Evolutionary conservation across 441 rosid species (phyloP).

Genomic region (Manihot esculenta): DNA sequence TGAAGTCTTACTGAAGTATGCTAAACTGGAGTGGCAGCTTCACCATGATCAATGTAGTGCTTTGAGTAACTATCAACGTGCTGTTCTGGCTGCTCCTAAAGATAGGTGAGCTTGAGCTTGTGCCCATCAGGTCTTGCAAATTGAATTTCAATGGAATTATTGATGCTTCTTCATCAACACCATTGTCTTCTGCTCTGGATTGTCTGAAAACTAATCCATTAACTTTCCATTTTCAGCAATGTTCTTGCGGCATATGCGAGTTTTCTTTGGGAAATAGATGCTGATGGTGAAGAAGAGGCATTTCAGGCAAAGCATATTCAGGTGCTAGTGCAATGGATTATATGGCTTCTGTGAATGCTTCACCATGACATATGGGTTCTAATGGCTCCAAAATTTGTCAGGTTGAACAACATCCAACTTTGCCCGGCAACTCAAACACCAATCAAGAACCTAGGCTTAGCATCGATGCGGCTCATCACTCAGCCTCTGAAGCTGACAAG

Average conservation of each 20-base stretch:
- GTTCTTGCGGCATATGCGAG: conserved; percentile 81
- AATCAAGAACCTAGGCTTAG: conserved; percentile 14
- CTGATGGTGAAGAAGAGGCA: conserved; percentile 34
- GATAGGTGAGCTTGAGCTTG: conserved; percentile 48
- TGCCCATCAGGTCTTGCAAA: too few relatives aligned
- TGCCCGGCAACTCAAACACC: conserved; percentile 13
- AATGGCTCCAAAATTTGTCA: conserved; percentile 6
- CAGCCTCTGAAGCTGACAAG: conserved; percentile 6
- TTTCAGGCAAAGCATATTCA: conserved; percentile 24
- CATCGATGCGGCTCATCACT: conserved; percentile 5
- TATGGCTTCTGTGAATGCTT: conserved; percentile 9
- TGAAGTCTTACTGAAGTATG: conserved; percentile 52
- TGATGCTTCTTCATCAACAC: too few relatives aligned
- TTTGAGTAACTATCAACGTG: conserved; percentile 57
- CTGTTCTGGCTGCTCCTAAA: conserved; percentile 58
- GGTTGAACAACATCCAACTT: conserved; percentile 11
- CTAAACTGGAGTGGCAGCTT: conserved; percentile 69
- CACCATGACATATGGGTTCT: background rate
- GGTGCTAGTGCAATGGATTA: conserved; percentile 32
- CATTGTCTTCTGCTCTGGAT: too few relatives aligned
- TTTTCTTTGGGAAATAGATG: conserved; percentile 78
- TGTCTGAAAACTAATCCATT: too few relatives aligned
- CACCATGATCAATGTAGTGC: conserved; percentile 64
- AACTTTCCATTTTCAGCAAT: conserved; percentile 41
- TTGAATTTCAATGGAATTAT: too few relatives aligned